A percentile compares a stretch with the other conserved stretches of the same genome.
These are phyloP conservation scores for Trichosporon ovoides DNA, from an alignment of 1,284 basidiomycete species.

Conservation along the genomic window DNA sequence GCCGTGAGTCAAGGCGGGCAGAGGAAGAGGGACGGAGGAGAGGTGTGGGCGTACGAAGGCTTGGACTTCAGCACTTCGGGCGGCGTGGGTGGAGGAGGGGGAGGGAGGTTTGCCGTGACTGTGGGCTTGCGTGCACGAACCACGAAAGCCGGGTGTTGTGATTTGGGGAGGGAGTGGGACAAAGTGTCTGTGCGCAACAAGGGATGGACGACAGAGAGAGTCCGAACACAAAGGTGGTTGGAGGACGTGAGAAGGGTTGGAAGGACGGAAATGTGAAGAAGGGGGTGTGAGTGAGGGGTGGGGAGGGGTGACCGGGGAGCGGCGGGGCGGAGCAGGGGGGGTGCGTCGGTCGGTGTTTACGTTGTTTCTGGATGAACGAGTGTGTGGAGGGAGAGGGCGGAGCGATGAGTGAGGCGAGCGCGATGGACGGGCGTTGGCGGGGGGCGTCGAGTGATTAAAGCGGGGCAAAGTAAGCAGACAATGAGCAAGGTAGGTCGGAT, in stretches of 20 bases:
- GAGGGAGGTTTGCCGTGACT: neutral
- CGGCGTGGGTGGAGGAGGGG: neutral
- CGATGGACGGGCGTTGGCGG: neutral
- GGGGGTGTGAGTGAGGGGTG: neutral
- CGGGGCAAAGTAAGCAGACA: too few relatives aligned
- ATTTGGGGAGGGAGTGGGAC: neutral
- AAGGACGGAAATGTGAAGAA: too few relatives aligned
- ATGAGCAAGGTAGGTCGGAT: neutral
- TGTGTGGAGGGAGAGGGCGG: neutral
- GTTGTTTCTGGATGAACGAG: neutral
- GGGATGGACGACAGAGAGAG: neutral
- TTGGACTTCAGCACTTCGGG: neutral
- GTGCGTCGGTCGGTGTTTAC: neutral
- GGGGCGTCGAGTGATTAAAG: neutral
- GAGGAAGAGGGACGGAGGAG: neutral
- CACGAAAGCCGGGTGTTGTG: too few relatives aligned
- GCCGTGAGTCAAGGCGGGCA: neutral
- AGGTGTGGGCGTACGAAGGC: neutral
- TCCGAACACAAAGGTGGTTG: neutral
- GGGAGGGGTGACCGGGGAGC: neutral
- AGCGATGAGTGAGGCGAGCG: neutral
- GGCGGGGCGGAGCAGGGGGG: neutral
- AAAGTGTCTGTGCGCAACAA: slow-evolving; percentile 1
- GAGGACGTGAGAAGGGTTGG: neutral
- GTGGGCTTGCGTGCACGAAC: neutral